Evolutionary conservation across 2,329 filamentous ascomycete genomes (phyloP), one percentile per base, ranked within the genome.

Genomic region (Trichocomaceae sp.): DNA sequence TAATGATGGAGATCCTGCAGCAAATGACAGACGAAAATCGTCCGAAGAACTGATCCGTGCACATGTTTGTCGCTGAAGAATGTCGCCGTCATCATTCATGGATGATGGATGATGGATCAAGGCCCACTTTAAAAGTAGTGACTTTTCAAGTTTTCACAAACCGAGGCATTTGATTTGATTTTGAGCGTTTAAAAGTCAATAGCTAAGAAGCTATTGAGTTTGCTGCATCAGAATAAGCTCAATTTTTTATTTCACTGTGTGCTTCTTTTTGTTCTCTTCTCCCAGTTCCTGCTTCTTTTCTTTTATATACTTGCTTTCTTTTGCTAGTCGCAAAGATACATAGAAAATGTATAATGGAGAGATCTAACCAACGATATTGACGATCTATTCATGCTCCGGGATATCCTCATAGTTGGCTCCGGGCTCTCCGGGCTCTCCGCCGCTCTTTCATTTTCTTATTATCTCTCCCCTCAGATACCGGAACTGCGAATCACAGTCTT

Each of bases 401-500:
- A 57, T 44, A 68, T 72, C 41, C 52, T 66, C 23, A 65, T 72
- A 17, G 61, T 69, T 22, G 69, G 69, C 10, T 67, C 64, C 12
- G 69, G 69, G 20, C 69, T 71, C 52, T 64, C 67, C 2, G 69
- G 69, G 23, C 64, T 72, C 44, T 63, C 68, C 10, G 63, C 61
- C 44, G 69, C 68, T 4, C 59, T 71, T 10, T 58, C 69, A 12
- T 58, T 71, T 10, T 65, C 65, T 9, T 60, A 63, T 47, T 68
- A 71, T 52, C 60, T 72, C 12, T 58, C 65, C 2, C 68, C 68
- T 0, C 66, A 63, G 26, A 61, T 69, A 15, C 67, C 69, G 1
- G 62, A 66, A 26, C 56, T 71, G 19, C 63, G 65, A 29, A 73
- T 74, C 57, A 70, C 63, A 2, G 57, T 74, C 20, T 74, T 66